Evolutionary conservation across 2,329 filamentous ascomycete species (phyloP), one percentile per base, ranked within the genome.

Genomic region (Chrysoporthe cubensis): DNA sequence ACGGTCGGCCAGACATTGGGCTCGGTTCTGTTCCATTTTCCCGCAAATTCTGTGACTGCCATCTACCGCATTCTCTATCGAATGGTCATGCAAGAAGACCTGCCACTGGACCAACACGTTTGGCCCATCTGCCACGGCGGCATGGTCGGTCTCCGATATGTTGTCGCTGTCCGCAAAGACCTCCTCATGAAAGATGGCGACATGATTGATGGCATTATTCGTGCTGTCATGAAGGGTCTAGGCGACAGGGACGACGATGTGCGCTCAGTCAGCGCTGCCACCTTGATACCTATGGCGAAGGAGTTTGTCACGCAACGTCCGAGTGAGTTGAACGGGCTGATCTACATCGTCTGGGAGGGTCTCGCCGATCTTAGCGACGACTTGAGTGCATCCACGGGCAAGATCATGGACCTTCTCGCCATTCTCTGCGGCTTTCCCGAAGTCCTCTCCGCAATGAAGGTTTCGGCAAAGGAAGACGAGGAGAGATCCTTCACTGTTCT

Each of bases 111-210:
- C 34, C 87, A 87, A 43, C 89, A 91, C 16, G 86, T 94, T 42
- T 99, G 96, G 96, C 93, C 97, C 69, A 92, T 97, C 48, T 97
- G 94, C 74, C 96, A 99, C 77, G 96, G 96, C 72, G 96, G 96
- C 70, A 99, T 99, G 96, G 94, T 98, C 59, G 96, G 96, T 8
- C 81, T 99, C 75, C 88, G 95, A 74, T 99, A 99, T 75, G 88
- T 99, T 59, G 96, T 99, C 42, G 96, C 96, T 9, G 93, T 99
- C 46, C 89, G 96, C 62, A 97, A 96, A 74, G 96, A 98, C 76
- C 82, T 99, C 3, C 87, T 99, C 6, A 86, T 98, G 37, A 87
- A 93, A 75, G 91, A 97, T 74, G 87, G 87, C 37, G 87, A 90
- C 62, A 90, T 99, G 78, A 94, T 99, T 78, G 96, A 99, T 77